Base-by-base conservation (phyloP, 495 filamentous ascomycete species). In the Melanomma pulvis-pyrius region DNA sequence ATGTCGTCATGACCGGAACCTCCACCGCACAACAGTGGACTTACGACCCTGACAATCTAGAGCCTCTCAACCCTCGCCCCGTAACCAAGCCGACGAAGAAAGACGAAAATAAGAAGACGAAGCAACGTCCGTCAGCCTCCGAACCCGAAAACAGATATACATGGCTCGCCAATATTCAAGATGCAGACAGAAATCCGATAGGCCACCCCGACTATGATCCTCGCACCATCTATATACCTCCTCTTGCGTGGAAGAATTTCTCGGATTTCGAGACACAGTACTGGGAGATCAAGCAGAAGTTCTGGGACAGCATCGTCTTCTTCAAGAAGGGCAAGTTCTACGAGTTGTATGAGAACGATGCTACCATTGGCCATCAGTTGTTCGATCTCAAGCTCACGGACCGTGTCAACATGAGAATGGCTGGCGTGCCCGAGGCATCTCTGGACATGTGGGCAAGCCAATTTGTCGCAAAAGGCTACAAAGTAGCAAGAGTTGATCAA, bases 261-360 rank as follows among this genome's bases (percentile, higher is more conserved):
- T 92, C 92, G 0, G 83, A 93, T 0, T 99, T 99, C 65, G 94
- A 99, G 79, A 94, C 92, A 75, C 94, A 99, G 70, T 99, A 98
- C 77, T 99, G 94, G 94, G 93, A 97, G 72, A 98, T 99, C 76
- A 99, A 99, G 81, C 90, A 92, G 77, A 97, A 96, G 55, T 91
- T 93, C 68, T 97, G 90, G 90, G 92, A 97, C 64, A 98, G 92
- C 0, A 88, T 99, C 22, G 94, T 99, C 15, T 99, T 99, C 79
- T 99, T 99, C 83, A 98, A 97, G 78, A 99, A 99, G 79, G 94
- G 94, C 63, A 99, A 99, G 74, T 99, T 99, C 78, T 99, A 96
- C 75, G 94, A 99, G 74, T 83, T 99, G 0, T 99, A 97, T 74
- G 96, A 99, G 74, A 96, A 97, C 65, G 94, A 99, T 80, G 94